Evolutionary conservation across 2,329 filamentous ascomycete genomes (phyloP).

Genomic region (Nothophoma quercina): DNA sequence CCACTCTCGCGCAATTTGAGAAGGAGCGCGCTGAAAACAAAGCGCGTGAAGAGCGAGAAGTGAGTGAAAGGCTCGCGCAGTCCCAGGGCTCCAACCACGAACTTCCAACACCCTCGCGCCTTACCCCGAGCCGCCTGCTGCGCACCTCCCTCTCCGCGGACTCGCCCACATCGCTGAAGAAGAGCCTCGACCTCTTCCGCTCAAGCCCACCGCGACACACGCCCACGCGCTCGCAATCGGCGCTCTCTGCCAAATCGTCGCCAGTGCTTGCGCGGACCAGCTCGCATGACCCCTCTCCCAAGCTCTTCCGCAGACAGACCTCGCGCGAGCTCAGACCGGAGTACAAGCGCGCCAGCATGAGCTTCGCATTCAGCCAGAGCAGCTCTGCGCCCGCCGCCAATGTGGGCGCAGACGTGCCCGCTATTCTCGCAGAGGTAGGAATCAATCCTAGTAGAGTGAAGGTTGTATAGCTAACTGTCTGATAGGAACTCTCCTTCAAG

Average conservation of each 20-base stretch:
- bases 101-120: constrained; percentile 10
- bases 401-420: constrained; percentile 72
- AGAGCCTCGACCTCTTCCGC: constrained; percentile 35
- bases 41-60: constrained; percentile 15
- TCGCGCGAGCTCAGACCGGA: constrained; percentile 39
- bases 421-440: constrained; percentile 81
- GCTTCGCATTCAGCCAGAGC: constrained; percentile 67
- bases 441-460: too few species aligned
- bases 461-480: constrained; percentile 16
- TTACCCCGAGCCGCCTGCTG: constrained; percentile 7
- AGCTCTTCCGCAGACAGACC: constrained; percentile 28
- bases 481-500: constrained; percentile 77
- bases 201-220: constrained; percentile 32
- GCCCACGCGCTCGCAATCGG: constrained; percentile 15
- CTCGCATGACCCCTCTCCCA: constrained; percentile 39
- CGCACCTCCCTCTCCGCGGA: constrained; percentile 11
- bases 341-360: constrained; percentile 59
- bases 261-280: constrained; percentile 24
- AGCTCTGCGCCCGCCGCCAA: constrained; percentile 53
- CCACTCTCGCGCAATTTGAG: constrained; percentile 13
- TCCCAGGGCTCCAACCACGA: constrained; percentile 21
- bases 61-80: constrained; percentile 13
- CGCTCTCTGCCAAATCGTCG: constrained; percentile 25
- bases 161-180: constrained; percentile 12
- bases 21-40: constrained; percentile 12